Base-by-base conservation (phyloP, 495 filamentous ascomycete species). In the Aspergillus sclerotioniger region DNA sequence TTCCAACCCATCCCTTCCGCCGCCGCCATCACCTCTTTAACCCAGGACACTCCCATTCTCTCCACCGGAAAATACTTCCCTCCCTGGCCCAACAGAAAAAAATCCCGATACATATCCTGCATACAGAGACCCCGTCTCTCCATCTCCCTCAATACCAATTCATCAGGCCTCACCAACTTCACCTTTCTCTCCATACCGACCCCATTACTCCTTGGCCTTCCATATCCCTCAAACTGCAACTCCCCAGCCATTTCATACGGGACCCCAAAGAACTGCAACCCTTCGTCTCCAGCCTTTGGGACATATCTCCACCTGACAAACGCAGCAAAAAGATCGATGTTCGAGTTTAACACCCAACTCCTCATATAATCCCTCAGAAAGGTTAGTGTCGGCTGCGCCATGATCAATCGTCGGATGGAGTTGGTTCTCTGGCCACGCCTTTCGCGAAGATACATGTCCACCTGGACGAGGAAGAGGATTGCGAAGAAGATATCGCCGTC, bases 391-490 rank as follows among this genome's bases (percentile, higher is more conserved):
- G 73, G 70, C 64, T 89, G 85, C n/a, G 79, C 81, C 37, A 89
- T 63, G 53, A 89, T 73, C 55, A 90, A 62, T 20, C 78, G 69
- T 21, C 81, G 70, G 39, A 89, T 61, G 3, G 54, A 65, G 6
- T 12, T 32, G 67, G 67, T 13, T 68, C 68, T 8, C 74, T 76
- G 33, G 66, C 71, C 13, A 76, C 54, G 1, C 82, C 83, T 62
- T 83, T 71, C 79, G 16, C 76, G 81, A 20, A 87, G 80, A 41
- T 67, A 74, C 76, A 87, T 77, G 59, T 84, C 76, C 10, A 90
- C 72, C 67, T 88, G 87, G 61, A 86, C 56, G 58, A 88, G 67
- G 70, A 89, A 86, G 39, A 81, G 57, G 7, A 78, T 75, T 6
- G 75, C 71, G 39, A 76, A 68, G 62, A 81, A 80, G 6, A 90